Evolutionary conservation across 139 green algal genomes (phyloP).

Genomic region (Nannochloris sp.): DNA sequence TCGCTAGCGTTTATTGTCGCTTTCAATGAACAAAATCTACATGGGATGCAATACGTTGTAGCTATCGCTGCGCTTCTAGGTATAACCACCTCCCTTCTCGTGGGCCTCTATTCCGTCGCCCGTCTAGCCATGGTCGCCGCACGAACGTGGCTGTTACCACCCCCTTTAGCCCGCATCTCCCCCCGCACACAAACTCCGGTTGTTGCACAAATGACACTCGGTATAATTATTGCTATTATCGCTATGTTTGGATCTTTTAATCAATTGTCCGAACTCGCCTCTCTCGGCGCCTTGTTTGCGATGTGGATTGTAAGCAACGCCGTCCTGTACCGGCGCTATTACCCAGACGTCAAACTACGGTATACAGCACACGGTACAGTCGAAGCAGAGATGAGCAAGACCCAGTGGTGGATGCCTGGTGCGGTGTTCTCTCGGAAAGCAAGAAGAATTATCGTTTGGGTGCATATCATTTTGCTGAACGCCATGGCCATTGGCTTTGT

Average conservation of each 20-base stretch:
- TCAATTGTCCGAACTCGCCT: slow-evolving; percentile 2
- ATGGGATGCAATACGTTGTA: slow-evolving; percentile 23
- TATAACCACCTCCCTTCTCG: slow-evolving; percentile 19
- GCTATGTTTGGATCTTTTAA: slow-evolving; percentile 4
- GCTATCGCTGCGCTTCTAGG: slow-evolving; percentile 9
- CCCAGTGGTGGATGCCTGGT: neutral
- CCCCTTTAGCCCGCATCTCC: slow-evolving; percentile 19
- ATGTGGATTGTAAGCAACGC: slow-evolving; percentile 28
- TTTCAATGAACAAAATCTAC: slow-evolving; percentile 2
- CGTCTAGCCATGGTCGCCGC: slow-evolving; percentile 24
- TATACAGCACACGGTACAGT: slow-evolving; percentile 20
- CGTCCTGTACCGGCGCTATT: slow-evolving; percentile 20
- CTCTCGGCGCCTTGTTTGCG: slow-evolving; percentile 2
- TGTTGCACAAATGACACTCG: slow-evolving; percentile 21
- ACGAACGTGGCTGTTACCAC: slow-evolving; percentile 30
- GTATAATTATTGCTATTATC: slow-evolving; percentile 16
- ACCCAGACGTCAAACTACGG: slow-evolving; percentile 22
- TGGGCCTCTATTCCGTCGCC: slow-evolving; percentile 20
- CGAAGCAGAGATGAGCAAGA: neutral
- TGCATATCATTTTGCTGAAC: slow-evolving; percentile 5
- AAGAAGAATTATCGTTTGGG: neutral
- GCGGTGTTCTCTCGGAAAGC: neutral
- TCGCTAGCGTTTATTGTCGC: too few species aligned
- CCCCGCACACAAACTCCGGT: slow-evolving; percentile 26
- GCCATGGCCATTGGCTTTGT: neutral